Evolutionary conservation across 2,329 filamentous ascomycete genomes (phyloP).

Genomic region (Colletotrichum eremochloae): DNA sequence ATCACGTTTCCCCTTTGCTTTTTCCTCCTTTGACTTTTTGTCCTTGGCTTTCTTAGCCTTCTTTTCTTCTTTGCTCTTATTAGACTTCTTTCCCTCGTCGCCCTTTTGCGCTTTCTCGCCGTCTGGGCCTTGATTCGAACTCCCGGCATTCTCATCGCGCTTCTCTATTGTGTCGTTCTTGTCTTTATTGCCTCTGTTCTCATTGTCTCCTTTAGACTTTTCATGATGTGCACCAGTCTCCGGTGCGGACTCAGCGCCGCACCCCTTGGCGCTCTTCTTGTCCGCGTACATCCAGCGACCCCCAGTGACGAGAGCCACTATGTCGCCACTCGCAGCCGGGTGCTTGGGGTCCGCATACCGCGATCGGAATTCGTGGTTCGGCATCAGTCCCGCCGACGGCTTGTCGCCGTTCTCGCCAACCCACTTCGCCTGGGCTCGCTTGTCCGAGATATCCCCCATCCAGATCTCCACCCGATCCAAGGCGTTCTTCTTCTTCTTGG

Average conservation of each 20-base stretch:
- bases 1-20: background rate
- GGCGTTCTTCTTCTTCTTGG: constrained; percentile 42
- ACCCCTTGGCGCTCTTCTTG: background rate
- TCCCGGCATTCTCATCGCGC: background rate
- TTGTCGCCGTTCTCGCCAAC: constrained; percentile 39
- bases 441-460: constrained; percentile 44
- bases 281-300: constrained; percentile 31
- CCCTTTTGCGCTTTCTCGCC: background rate
- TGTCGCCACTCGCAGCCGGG: constrained; percentile 46
- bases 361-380: constrained; percentile 46
- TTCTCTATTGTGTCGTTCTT: background rate
- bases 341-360: constrained; percentile 48
- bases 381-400: constrained; percentile 43
- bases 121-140: background rate
- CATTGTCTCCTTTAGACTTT: background rate
- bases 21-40: background rate
- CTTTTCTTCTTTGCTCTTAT: background rate
- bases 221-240: constrained; percentile 17
- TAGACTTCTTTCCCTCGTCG: background rate
- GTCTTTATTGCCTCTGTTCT: background rate
- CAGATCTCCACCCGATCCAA: constrained; percentile 44
- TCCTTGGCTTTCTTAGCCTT: background rate
- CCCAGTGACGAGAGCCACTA: constrained; percentile 46
- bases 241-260: background rate
- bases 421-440: constrained; percentile 44